Percentiles rank a stretch among this genome's conserved stretches.
These are phyloP conservation scores for Aristolochia californica DNA, from an alignment of 164 flowering plant species.

Conservation along the genomic window DNA sequence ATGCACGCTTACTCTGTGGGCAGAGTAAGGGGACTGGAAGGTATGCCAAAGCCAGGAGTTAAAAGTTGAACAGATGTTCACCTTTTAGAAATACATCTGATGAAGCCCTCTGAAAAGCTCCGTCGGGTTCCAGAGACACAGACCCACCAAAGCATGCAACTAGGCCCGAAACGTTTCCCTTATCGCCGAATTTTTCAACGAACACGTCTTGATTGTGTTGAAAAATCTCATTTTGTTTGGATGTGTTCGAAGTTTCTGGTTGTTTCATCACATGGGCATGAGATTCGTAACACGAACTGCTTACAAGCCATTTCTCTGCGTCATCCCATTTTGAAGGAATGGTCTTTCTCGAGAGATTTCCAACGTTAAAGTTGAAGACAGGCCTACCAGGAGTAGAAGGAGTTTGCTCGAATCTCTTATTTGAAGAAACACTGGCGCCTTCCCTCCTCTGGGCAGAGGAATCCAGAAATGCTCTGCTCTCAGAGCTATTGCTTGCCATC, in stretches of 20 bases:
- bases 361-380: conserved; percentile 58
- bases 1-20: too few relatives aligned
- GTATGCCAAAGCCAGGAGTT: not conserved
- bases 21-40: not conserved
- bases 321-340: conserved; percentile 97
- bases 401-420: conserved; percentile 43
- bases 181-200: conserved; percentile 42
- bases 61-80: conserved; percentile 7
- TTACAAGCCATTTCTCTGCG: conserved; percentile 87
- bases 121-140: conserved; percentile 9
- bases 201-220: conserved; percentile 32
- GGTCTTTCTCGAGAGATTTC: conserved; percentile 40
- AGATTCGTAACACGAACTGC: conserved; percentile 56
- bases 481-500: conserved; percentile 15
- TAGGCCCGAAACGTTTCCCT: conserved; percentile 5
- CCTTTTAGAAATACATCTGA: conserved; percentile 63
- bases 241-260: conserved; percentile 20
- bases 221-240: conserved; percentile 17
- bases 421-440: conserved; percentile 19
- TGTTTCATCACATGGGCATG: conserved; percentile 43
- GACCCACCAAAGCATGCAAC: conserved; percentile 3
- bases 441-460: conserved; percentile 43
- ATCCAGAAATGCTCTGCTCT: conserved; percentile 22
- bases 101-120: conserved; percentile 39
- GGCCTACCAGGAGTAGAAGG: conserved; percentile 89